Evolutionary conservation across 495 filamentous ascomycete genomes (phyloP), one percentile per base, ranked within the genome.

Genomic region (Trichoderma erinaceum): DNA sequence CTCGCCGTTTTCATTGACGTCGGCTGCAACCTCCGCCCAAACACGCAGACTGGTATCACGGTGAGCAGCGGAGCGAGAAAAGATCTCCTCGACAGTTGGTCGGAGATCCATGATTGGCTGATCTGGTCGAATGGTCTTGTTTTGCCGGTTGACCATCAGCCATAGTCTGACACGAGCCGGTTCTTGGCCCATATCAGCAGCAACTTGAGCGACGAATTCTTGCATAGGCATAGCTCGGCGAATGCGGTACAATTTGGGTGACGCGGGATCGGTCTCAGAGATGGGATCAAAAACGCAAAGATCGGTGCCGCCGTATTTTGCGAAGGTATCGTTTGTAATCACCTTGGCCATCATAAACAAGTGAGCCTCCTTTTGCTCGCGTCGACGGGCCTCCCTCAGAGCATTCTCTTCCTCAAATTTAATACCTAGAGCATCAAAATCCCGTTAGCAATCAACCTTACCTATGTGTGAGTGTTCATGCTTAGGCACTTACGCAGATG

Each of bases 81-180:
- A 68, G 0, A 90, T 90, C 58, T 96, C 91, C 73, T 97, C 94
- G 18, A 97, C 80, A 7, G 89, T 91, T 78, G 92, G 89, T n/a
- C 88, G 82, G 2, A 85, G 78, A 67, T 95, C 90, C 69, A 83
- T 83, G 64, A 98, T 85, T 5, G 93, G 90, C 63, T 90, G 87
- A 74, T 99, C 95, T 0, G 96, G 95, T 32, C 95, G 86, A 56
- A 90, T 89, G 0, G 95, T 98, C 79, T 97, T 97, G 75, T 99
- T 99, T 73, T 99, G 95, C 12, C 95, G 91, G 73, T 97, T 97
- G 0, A 99, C 96, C 92, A 99, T 97, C 48, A 90, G 87, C 96
- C 95, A 98, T 58, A 97, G 83, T 38, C 95, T 87, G 25, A 98
- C 77, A 41, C 83, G 82, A 52, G 85, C 84, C 4, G 87, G 80